Percentiles rank a stretch among this genome's conserved stretches.
Evolutionary conservation across 345 rosid species (phyloP).

Genomic region (Carallia brachiata): DNA sequence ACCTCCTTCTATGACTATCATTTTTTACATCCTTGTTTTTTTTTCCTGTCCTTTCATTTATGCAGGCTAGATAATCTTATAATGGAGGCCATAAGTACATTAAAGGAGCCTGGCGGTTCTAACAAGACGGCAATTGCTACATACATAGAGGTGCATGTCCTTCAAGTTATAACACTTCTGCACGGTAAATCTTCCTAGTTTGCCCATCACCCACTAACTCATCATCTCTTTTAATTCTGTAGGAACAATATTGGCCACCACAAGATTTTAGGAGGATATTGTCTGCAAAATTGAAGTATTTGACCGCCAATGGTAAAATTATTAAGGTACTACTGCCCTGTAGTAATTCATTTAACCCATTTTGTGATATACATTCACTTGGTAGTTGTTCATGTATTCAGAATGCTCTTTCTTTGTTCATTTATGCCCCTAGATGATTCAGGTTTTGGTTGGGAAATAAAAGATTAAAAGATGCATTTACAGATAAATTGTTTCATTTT

Average conservation of each 20-base stretch:
- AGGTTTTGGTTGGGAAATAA: not conserved
- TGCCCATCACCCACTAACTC: not conserved
- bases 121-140: constrained; percentile 78
- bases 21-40: not conserved
- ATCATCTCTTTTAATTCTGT: constrained; percentile 10
- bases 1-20: too few species aligned
- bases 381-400: too few species aligned
- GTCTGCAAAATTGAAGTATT: constrained; percentile 76
- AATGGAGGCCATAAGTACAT: constrained; percentile 74
- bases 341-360: too few species aligned
- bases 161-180: too few species aligned
- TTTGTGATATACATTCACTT: too few species aligned
- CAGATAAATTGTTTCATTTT: not conserved
- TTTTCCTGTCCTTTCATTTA: constrained; percentile 3
- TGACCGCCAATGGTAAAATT: constrained; percentile 69
- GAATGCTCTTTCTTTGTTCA: too few species aligned
- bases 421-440: too few species aligned
- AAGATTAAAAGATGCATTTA: not conserved
- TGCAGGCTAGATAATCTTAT: constrained; percentile 84
- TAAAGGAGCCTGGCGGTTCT: constrained; percentile 92
- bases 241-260: constrained; percentile 97
- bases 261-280: constrained; percentile 77
- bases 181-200: not conserved
- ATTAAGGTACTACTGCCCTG: constrained; percentile 53
- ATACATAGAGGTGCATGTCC: constrained; percentile 68